phyloP scores from a whole-genome alignment of 176 grass and related monocot species.

The Panicum miliaceum region DNA sequence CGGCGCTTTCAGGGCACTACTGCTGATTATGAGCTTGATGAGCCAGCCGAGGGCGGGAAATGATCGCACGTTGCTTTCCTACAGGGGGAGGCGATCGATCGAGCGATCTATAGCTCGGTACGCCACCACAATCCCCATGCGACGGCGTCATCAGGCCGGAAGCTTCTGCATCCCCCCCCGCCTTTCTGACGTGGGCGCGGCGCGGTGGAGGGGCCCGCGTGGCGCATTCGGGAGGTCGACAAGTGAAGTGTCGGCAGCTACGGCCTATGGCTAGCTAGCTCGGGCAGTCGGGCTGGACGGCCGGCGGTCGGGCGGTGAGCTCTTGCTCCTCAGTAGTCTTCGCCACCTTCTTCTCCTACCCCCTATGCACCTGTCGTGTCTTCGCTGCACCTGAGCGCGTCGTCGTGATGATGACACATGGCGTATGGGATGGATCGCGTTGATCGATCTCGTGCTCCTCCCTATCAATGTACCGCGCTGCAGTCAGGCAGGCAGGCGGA shows the following conservation, averaged over 20 bases:
- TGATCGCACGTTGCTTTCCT: slow-evolving; percentile 29
- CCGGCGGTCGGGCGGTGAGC: not conserved
- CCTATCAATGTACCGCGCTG: not conserved
- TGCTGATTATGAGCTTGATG: not conserved
- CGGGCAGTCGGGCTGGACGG: too few species aligned
- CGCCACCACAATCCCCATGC: not conserved
- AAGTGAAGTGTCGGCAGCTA: slow-evolving; percentile 38
- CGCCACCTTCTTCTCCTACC: not conserved
- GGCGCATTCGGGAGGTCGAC: slow-evolving; percentile 33
- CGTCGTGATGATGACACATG: not conserved
- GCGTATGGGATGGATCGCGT: not conserved
- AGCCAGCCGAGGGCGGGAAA: not conserved
- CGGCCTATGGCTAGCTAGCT: too few species aligned
- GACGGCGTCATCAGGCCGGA: slow-evolving; percentile 29
- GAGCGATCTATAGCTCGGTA: not conserved
- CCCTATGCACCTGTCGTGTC: not conserved
- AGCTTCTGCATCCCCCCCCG: not conserved
- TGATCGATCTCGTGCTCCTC: slow-evolving; percentile 2
- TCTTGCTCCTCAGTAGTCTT: not conserved
- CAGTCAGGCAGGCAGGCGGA: not conserved
- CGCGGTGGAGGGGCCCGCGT: not conserved
- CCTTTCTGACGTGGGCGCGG: not conserved
- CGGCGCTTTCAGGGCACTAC: not conserved
- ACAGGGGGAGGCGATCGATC: slow-evolving; percentile 6
- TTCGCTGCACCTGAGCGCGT: not conserved